These are phyloP conservation scores for Hypsizygus ulmarius DNA, from an alignment of 1,284 basidiomycete species.

Conservation along the genomic window DNA sequence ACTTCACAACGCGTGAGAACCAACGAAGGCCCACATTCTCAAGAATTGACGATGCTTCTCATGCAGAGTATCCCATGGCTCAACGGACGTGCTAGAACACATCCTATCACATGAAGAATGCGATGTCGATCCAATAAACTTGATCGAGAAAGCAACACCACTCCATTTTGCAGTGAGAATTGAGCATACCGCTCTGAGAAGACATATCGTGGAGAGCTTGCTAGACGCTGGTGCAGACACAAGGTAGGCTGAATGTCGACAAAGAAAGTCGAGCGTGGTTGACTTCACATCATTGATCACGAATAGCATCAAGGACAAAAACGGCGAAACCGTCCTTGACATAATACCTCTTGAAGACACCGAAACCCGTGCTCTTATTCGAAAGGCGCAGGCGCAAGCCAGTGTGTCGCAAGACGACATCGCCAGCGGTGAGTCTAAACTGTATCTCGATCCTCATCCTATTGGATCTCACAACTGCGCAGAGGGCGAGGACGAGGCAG, in stretches of 20 bases:
- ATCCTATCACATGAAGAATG: conserved; percentile 75
- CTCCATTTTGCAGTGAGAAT: conserved; percentile 76
- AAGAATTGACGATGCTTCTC: background rate
- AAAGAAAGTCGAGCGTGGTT: background rate
- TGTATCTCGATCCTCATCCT: background rate
- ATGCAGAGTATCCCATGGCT: conserved; percentile 51
- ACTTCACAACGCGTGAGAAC: conserved; percentile 74
- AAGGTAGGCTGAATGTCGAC: conserved; percentile 41
- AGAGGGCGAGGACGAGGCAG: conserved; percentile 37
- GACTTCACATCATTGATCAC: background rate
- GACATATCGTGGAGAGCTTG: conserved; percentile 56
- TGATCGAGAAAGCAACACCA: conserved; percentile 74
- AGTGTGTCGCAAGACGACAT: conserved; percentile 41
- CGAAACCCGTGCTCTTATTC: conserved; percentile 45
- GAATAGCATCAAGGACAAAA: conserved; percentile 70
- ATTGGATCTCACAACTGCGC: background rate
- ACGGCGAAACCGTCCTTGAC: conserved; percentile 58
- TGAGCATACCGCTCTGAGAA: conserved; percentile 58
- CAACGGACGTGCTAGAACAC: conserved; percentile 66
- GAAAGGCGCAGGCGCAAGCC: conserved; percentile 47
- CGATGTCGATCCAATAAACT: conserved; percentile 83
- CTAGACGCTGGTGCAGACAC: conserved; percentile 79
- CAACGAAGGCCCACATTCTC: background rate
- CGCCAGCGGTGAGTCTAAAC: conserved; percentile 35
- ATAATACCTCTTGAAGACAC: conserved; percentile 51